Percentiles rank a stretch among this genome's conserved stretches.
Conservation (phyloP, 495 filamentous ascomycete species). For the Cercophora scortea region DNA sequence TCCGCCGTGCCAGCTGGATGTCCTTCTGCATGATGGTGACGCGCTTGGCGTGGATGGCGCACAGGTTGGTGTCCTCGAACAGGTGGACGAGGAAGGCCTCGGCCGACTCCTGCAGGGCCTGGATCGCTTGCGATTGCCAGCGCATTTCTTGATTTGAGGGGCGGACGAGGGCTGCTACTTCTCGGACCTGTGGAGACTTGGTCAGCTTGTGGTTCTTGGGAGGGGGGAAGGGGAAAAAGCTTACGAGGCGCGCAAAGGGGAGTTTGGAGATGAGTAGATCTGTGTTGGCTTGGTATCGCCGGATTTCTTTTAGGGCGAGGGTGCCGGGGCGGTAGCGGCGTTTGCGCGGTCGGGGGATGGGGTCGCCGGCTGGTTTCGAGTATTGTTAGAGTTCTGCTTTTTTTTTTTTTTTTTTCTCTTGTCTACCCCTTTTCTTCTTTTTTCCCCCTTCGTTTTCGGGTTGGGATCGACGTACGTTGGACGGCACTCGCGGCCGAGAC, state of each 20-base stretch:
- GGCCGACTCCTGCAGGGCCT: constrained; percentile 82
- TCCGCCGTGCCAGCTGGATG: constrained; percentile 81
- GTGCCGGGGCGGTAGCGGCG: constrained; percentile 81
- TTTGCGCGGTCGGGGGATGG: constrained; percentile 51
- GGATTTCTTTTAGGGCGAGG: constrained; percentile 76
- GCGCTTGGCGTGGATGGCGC: constrained; percentile 90
- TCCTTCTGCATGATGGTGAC: constrained; percentile 98
- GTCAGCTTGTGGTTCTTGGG: background rate
- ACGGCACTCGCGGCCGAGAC: too few relatives aligned
- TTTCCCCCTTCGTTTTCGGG: too few relatives aligned
- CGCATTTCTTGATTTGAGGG: constrained; percentile 56
- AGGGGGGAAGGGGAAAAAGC: constrained; percentile 9
- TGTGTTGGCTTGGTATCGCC: constrained; percentile 72
- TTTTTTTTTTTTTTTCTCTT: too few relatives aligned
- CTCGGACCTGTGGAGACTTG: constrained; percentile 53
- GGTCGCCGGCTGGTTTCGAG: constrained; percentile 55
- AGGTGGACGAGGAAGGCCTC: constrained; percentile 91
- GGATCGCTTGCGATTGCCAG: constrained; percentile 89
- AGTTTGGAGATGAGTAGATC: constrained; percentile 75
- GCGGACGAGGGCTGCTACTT: constrained; percentile 57
- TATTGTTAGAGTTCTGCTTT: background rate
- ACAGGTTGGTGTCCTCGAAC: constrained; percentile 93
- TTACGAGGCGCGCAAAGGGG: constrained; percentile 78
- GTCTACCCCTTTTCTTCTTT: too few relatives aligned
- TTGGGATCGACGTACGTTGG: too few relatives aligned